These are phyloP conservation scores for Tolypocladium cylindrosporum DNA, from an alignment of 2,329 filamentous ascomycete species.

Conservation along the genomic window DNA sequence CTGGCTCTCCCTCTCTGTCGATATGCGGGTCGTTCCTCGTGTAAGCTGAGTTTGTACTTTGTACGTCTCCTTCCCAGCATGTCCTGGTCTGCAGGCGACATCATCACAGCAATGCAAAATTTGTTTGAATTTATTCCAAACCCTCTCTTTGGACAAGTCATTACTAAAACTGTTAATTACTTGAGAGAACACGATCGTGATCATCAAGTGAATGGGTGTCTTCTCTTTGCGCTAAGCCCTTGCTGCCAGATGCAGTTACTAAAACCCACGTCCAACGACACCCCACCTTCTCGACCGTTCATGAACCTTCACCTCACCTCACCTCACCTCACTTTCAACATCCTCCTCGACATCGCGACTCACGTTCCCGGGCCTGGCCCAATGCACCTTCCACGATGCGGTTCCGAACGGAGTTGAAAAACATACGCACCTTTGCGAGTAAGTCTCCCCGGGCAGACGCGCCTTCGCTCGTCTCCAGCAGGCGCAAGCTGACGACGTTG, in stretches of 20 bases:
- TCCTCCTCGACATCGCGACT: not conserved
- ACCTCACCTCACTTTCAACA: not conserved
- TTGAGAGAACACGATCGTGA: too few species aligned
- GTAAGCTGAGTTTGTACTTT: not conserved
- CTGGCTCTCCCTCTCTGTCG: not conserved
- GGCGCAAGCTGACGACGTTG: not conserved
- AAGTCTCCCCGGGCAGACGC: slow-evolving; percentile 10
- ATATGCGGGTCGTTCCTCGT: not conserved
- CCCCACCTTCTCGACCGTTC: not conserved
- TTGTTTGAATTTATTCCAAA: not conserved
- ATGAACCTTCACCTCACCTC: not conserved
- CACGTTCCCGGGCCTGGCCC: not conserved
- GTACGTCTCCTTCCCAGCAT: not conserved
- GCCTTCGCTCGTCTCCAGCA: not conserved
- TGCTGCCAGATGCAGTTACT: not conserved
- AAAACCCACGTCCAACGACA: not conserved
- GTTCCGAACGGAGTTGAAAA: slow-evolving; percentile 56
- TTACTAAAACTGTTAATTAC: too few species aligned
- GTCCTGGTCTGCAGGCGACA: not conserved
- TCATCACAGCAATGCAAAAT: not conserved
- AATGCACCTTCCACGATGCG: slow-evolving; percentile 38
- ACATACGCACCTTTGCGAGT: slow-evolving; percentile 59
- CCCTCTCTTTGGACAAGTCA: too few species aligned
- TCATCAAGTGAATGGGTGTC: too few species aligned
- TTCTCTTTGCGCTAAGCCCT: not conserved